These are phyloP conservation scores for Pseudogymnoascus sp. DNA, from an alignment of 2,329 filamentous ascomycete genomes.

Conservation along the genomic window DNA sequence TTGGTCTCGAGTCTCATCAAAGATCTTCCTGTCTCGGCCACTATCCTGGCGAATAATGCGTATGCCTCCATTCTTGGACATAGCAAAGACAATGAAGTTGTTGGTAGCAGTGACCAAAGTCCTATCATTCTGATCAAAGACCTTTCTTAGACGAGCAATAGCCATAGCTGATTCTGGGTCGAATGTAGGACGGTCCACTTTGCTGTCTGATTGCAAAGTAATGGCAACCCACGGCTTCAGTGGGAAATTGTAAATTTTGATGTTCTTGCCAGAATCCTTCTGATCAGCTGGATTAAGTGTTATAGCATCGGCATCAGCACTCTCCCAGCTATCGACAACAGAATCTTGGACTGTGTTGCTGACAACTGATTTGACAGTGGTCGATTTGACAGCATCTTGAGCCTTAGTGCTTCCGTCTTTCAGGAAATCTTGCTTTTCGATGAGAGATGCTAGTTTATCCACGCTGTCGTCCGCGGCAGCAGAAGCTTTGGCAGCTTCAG, in stretches of 20 bases:
- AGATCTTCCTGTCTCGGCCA: slow-evolving; percentile 84
- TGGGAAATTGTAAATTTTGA: slow-evolving; percentile 85
- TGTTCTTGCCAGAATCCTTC: slow-evolving; percentile 56
- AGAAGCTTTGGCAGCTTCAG: slow-evolving; percentile 42
- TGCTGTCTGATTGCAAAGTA: slow-evolving; percentile 55
- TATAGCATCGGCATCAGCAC: slow-evolving; percentile 67
- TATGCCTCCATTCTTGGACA: slow-evolving; percentile 87
- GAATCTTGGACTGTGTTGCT: slow-evolving; percentile 48
- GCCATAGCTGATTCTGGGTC: slow-evolving; percentile 71
- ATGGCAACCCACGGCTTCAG: slow-evolving; percentile 96
- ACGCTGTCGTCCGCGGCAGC: slow-evolving; percentile 43
- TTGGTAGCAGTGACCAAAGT: slow-evolving; percentile 85
- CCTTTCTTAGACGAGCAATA: slow-evolving; percentile 91
- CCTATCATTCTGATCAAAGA: slow-evolving; percentile 94
- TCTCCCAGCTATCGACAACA: slow-evolving; percentile 87
- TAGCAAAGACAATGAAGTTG: slow-evolving; percentile 88
- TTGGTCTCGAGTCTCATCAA: slow-evolving; percentile 84
- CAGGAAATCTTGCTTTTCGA: slow-evolving; percentile 45
- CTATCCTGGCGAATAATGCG: slow-evolving; percentile 92
- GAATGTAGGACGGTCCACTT: slow-evolving; percentile 56
- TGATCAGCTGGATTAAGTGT: slow-evolving; percentile 45
- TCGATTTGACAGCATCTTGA: slow-evolving; percentile 36
- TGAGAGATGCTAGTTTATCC: slow-evolving; percentile 46
- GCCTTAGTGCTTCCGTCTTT: slow-evolving; percentile 48
- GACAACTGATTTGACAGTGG: slow-evolving; percentile 49